These are phyloP conservation scores for Obba rivulosa DNA, from an alignment of 768 basidiomycete genomes.

Conservation along the genomic window DNA sequence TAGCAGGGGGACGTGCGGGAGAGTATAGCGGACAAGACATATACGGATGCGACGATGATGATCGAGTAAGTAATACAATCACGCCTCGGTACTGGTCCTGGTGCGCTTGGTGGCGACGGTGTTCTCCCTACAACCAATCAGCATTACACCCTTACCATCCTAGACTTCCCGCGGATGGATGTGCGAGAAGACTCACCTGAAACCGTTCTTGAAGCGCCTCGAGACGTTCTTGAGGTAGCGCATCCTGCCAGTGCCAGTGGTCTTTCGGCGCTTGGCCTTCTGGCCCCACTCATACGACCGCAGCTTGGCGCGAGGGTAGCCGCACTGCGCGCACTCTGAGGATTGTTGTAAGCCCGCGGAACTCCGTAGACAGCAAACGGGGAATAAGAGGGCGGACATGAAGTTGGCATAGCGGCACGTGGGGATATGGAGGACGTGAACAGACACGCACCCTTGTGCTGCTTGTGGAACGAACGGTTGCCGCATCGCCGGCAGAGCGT, in stretches of 20 bases:
- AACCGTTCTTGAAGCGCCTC: conserved; percentile 98
- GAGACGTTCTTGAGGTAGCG: conserved; percentile 86
- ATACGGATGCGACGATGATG: conserved; percentile 17
- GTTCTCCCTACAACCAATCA: conserved; percentile 60
- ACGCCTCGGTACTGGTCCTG: conserved; percentile 51
- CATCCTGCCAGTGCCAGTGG: conserved; percentile 97
- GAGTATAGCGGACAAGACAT: conserved; percentile 18
- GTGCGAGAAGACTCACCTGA: conserved; percentile 51
- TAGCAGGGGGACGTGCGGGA: conserved; percentile 12
- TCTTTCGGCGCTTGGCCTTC: conserved; percentile 99
- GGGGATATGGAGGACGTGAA: not conserved
- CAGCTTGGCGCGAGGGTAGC: conserved; percentile 92
- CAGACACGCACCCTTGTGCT: conserved; percentile 83
- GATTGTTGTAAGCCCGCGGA: conserved; percentile 2
- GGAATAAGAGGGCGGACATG: not conserved
- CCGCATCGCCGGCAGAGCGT: conserved; percentile 98
- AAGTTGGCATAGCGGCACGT: not conserved
- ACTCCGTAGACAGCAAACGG: conserved; percentile 1
- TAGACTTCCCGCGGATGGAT: not conserved
- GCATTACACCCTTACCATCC: not conserved
- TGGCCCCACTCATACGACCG: conserved; percentile 97
- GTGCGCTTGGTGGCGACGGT: conserved; percentile 83
- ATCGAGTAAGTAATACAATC: conserved; percentile 9
- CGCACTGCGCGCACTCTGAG: conserved; percentile 90
- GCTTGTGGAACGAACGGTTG: conserved; percentile 92